Conservation (phyloP, 306 rosid species). For the Phaseolus lunatus region DNA sequence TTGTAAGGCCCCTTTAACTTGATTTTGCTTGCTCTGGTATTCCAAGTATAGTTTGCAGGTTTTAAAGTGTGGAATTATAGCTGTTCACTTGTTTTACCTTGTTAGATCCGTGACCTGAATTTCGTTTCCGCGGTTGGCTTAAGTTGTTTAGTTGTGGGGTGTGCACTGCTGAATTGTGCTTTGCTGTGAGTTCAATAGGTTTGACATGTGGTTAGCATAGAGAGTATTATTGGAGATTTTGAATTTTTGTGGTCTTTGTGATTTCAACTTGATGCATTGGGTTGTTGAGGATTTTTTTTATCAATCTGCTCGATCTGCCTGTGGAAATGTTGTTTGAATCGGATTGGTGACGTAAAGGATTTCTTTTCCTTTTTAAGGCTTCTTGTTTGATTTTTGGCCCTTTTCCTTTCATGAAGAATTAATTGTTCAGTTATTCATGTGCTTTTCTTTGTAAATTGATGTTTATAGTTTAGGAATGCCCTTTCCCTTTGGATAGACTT, state of each 20-base stretch:
- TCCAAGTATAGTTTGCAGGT: slow-evolving; percentile 22
- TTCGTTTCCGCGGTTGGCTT: slow-evolving; percentile 39
- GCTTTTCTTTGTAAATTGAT: slow-evolving; percentile 18
- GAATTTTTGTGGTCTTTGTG: slow-evolving; percentile 26
- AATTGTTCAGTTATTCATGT: slow-evolving; percentile 9
- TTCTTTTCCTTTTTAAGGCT: neutral
- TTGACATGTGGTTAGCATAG: slow-evolving; percentile 28
- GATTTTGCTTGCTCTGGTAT: slow-evolving; percentile 9
- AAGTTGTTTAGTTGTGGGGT: slow-evolving; percentile 23
- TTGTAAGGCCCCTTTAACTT: slow-evolving; percentile 66
- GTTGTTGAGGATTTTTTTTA: slow-evolving; percentile 19
- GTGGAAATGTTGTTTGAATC: slow-evolving; percentile 29
- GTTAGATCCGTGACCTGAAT: slow-evolving; percentile 55
- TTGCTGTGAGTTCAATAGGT: slow-evolving; percentile 21
- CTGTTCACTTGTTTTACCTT: slow-evolving; percentile 48
- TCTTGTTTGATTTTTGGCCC: neutral
- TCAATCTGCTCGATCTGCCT: slow-evolving; percentile 16
- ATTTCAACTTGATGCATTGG: slow-evolving; percentile 42
- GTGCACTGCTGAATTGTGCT: slow-evolving; percentile 31
- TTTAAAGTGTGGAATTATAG: slow-evolving; percentile 33
- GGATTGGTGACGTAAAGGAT: neutral
- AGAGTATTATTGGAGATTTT: slow-evolving; percentile 26
- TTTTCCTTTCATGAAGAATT: slow-evolving; percentile 6
- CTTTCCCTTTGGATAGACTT: neutral
- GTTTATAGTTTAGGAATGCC: slow-evolving; percentile 30